Percentiles rank a stretch among this genome's conserved stretches.
Evolutionary conservation across 257 asterid genomes (phyloP).

Genomic region (Catharanthus roseus): DNA sequence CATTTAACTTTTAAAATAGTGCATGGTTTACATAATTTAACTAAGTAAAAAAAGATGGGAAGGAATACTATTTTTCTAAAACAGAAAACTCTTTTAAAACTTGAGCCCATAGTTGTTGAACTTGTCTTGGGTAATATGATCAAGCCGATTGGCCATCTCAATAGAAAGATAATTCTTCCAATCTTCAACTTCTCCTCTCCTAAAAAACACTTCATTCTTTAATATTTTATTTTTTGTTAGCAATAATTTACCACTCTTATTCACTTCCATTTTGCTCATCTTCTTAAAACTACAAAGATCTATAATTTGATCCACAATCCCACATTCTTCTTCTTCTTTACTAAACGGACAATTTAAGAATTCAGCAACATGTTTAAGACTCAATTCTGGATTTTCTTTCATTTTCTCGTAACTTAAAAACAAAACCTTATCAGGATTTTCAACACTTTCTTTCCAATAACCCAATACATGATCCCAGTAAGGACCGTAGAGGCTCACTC

Average conservation of each 20-base stretch:
- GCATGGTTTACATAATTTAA: too few species aligned
- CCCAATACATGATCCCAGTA: slow-evolving; percentile 17
- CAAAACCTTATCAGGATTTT: background rate
- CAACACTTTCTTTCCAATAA: slow-evolving; percentile 12
- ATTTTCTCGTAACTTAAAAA: slow-evolving; percentile 3
- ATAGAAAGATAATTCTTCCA: slow-evolving; percentile 8
- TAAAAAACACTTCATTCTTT: slow-evolving; percentile 5
- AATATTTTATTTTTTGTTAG: too few species aligned
- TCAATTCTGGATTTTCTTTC: background rate
- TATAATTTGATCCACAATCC: background rate
- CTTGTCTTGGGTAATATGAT: background rate
- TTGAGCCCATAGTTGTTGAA: too few species aligned
- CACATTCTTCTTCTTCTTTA: background rate
- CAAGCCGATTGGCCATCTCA: background rate
- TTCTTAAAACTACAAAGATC: background rate
- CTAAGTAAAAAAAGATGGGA: too few species aligned
- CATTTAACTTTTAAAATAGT: too few species aligned
- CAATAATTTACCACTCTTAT: background rate
- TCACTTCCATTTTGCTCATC: slow-evolving; percentile 6
- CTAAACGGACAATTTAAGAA: background rate
- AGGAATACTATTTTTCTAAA: too few species aligned
- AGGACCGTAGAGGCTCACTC: background rate
- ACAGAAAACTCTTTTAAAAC: too few species aligned
- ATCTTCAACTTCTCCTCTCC: background rate
- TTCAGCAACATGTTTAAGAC: too few species aligned